These are phyloP conservation scores for Filobasidium uniguttulatum DNA, from an alignment of 1,284 basidiomycete species.

Conservation along the genomic window DNA sequence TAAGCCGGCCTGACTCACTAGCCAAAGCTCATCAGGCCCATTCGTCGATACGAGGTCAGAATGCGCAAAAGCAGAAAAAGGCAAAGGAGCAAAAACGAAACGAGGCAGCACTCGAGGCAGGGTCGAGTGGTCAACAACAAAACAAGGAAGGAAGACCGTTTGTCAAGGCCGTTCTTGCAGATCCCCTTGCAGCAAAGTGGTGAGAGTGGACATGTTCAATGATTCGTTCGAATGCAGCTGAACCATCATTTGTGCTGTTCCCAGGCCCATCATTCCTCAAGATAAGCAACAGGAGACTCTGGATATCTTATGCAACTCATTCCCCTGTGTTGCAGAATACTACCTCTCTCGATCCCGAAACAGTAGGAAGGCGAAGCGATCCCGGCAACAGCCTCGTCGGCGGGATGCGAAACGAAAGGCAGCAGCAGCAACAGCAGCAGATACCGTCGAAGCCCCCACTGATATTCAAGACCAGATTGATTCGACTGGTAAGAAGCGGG, in stretches of 20 bases:
- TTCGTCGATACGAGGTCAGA: constrained; percentile 13
- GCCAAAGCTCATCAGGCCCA: constrained; percentile 11
- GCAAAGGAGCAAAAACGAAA: constrained; percentile 1
- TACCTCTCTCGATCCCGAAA: neutral
- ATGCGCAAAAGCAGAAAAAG: constrained; percentile 7
- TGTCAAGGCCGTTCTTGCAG: constrained; percentile 11
- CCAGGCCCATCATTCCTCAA: constrained; percentile 3
- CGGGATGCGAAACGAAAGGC: too few relatives aligned
- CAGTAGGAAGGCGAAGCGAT: neutral
- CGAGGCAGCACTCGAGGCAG: neutral
- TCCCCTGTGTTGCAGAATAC: constrained; percentile 5
- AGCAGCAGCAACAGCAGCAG: too few relatives aligned
- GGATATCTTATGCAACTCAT: neutral
- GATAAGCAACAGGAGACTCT: neutral
- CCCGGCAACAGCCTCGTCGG: too few relatives aligned
- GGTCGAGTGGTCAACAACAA: neutral
- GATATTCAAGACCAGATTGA: too few relatives aligned
- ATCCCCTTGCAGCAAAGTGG: constrained; percentile 12
- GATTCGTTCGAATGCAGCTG: too few relatives aligned
- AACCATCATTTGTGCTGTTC: too few relatives aligned
- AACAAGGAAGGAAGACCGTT: neutral
- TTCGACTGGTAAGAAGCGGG: too few relatives aligned
- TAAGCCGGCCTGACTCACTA: constrained; percentile 2
- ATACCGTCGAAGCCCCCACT: too few relatives aligned
- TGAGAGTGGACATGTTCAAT: neutral